Evolutionary conservation across 1,284 basidiomycete genomes (phyloP), one percentile per base, ranked within the genome.

Genomic region (Lignosus rhinocerotis): DNA sequence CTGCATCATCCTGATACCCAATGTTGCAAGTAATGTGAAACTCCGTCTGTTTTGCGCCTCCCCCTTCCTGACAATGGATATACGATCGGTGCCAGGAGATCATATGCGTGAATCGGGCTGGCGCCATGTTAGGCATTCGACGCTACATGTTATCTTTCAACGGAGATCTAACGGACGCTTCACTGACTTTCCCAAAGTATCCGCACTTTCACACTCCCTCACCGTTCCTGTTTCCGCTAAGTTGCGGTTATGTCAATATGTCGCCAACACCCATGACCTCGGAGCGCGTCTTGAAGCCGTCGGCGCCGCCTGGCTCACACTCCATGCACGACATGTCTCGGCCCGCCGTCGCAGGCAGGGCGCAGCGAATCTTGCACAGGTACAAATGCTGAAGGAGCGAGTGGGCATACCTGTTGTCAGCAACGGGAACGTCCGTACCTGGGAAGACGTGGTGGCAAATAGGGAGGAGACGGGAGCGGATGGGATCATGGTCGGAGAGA

Each of bases 401-500:
- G 67, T 86, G 11, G 61, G 67, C 9, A 73, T 90, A 2, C 86
- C 84, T 6, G 81, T 92, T 48, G 73, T 92, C 52, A 88, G 85
- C 72, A 92, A 92, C 66, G 90, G 90, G 14, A 92, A 92, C 65
- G 90, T 92, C 12, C 78, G 82, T 17, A 73, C 70, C 12, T 85
- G 79, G 73, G 70, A 72, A 34, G 86, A 92, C 68, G 69, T 92
- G 10, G 69, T 71, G 58, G 65, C 68, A 32, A 91, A 91, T 66
- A 67, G 80, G 50, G 66, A 70, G 8, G 72, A 73, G 45, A 90
- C 90, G 2, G 76, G 79, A n/a, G 87, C 88, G 43, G 83, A 88
- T 65, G 90, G 90, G 8, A 70, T 87, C 59, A 92, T 92, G 90
- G 86, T 91, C 2, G 90, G 87, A 8, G 89, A 92, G 69, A 80